Evolutionary conservation across 108 stramenopile species (phyloP).

Genomic region (Discostella stelligeroides): DNA sequence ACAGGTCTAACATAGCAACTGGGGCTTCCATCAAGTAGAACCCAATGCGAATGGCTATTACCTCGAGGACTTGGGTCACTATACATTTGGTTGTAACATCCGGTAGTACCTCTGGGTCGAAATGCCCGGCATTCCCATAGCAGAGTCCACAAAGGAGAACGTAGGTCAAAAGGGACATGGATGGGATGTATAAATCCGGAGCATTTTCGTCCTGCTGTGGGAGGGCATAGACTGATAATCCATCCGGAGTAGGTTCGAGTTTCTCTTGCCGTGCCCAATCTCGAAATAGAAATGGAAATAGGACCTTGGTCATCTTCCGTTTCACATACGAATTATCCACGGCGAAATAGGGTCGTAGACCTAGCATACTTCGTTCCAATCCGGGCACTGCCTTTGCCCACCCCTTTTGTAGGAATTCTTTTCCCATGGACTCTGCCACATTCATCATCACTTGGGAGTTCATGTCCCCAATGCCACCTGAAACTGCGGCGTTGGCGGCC

Average conservation of each 20-base stretch:
- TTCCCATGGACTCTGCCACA: slow-evolving; percentile 57
- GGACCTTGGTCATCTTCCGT: slow-evolving; percentile 82
- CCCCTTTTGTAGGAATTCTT: slow-evolving; percentile 52
- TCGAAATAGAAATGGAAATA: slow-evolving; percentile 85
- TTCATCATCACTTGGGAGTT: slow-evolving; percentile 55
- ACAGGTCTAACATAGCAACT: slow-evolving; percentile 71
- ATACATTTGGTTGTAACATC: slow-evolving; percentile 90
- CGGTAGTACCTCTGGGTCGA: slow-evolving; percentile 91
- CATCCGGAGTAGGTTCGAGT: slow-evolving; percentile 29
- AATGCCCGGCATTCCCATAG: slow-evolving; percentile 88
- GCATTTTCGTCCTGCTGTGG: slow-evolving; percentile 93
- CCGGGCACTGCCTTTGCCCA: slow-evolving; percentile 79
- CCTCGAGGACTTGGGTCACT: slow-evolving; percentile 88
- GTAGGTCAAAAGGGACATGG: slow-evolving; percentile 96
- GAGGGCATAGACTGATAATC: slow-evolving; percentile 57
- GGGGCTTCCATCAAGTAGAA: slow-evolving; percentile 88
- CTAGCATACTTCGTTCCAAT: slow-evolving; percentile 69
- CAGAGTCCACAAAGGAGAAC: slow-evolving; percentile 90
- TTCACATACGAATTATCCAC: slow-evolving; percentile 96
- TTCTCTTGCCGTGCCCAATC: slow-evolving; percentile 82
- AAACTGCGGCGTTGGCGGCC: slow-evolving; percentile 48
- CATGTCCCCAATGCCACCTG: slow-evolving; percentile 32
- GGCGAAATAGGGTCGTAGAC: slow-evolving; percentile 89
- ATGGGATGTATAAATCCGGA: slow-evolving; percentile 96
- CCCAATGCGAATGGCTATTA: slow-evolving; percentile 85